Base-by-base conservation (phyloP, 2,329 filamentous ascomycete genomes). In the Tolypocladium paradoxum region DNA sequence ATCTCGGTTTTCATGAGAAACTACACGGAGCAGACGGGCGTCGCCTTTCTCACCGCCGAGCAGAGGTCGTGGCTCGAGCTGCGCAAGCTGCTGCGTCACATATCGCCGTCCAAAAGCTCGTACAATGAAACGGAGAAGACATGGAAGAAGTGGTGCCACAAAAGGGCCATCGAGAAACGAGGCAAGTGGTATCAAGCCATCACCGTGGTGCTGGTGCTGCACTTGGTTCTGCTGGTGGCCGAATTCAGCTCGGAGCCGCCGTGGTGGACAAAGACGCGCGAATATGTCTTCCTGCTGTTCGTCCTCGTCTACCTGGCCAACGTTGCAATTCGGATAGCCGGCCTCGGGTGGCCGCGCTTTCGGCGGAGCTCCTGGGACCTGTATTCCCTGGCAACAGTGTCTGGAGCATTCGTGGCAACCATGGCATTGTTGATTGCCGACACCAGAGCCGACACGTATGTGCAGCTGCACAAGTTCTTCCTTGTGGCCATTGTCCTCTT, bases 1-100 rank as follows among this genome's bases (percentile, higher is more conserved):
- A 95, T 99, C 48, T 97, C 93, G 53, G 93, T 99, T 56, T 99
- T 99, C 69, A 99, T 99, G 93, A 89, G 93, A 56, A 99, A 96
- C 68, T 99, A 99, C 70, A 99, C 93, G 0, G 93, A 99, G 70
- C 91, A 97, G 70, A 99, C 93, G 0, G 93, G 93, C 1, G 93
- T 99, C 45, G 93, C 93, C 2, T 99, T 92, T 67, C 74, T 99
- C 62, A 99, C 93, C 1, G 87, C 91, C 0, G 93, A 99, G 62
- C 93, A 99, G 67, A 85, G 93, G 61, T 96, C 92, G 0, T 99
- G 93, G 93, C 80, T 99, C 16, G 93, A 99, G 68, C 71, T 99
- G 60, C 82, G 93, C 54, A 99, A 99, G 70, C 76, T 96, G 27
- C 75, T 99, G 38, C 82, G 89, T 50, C 93, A 97, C 66, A 90